Base-by-base conservation (phyloP, 2,329 filamentous ascomycete species). In the Exutisphaerella laricina region DNA sequence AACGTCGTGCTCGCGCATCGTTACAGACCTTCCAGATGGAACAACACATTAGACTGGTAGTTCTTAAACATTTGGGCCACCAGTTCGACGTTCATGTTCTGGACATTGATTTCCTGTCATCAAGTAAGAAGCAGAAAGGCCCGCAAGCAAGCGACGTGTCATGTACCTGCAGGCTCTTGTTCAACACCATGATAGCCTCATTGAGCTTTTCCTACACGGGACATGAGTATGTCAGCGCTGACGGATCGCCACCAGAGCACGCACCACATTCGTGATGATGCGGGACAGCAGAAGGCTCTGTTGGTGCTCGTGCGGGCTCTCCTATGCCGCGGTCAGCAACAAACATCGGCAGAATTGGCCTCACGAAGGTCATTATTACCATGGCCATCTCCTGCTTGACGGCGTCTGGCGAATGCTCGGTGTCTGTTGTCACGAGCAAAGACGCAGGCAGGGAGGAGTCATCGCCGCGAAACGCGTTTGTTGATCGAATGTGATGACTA, bases 61-160 rank as follows among this genome's bases (percentile, higher is more conserved):
- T 97, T 98, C 72, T 97, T 96, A 74, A 97, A 98, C 92, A 98
- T 98, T 63, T 97, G 90, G 1, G 90, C 89, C 4, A 97, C 92
- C 2, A 97, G 77, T 69, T 97, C 92, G 25, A 96, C 88, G 62
- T 98, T 94, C 88, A 97, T 96, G 66, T 97, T 98, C 60, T 95
- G 86, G 43, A 96, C 83, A 61, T 97, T 97, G 74, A 97, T 96
- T 55, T 97, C 90, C 85, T 95, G 56, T 4, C 10, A n/a, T 4
- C 10, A 13, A 6, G n/a, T n/a, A 7, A 18, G 18, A 10, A 13
- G 32, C 7, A 25, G 33, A 5, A 17, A 25, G 17, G 17, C 10
- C 30, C 22, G 17, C 21, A 4, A 18, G 9, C 6, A 12, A 26
- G 23, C 23, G 26, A 36, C n/a, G 14, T n/a, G 9, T 1, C 5